Percentiles rank a stretch among this genome's conserved stretches.
These are phyloP conservation scores for Cylindrodendrum hubeiense DNA, from an alignment of 2,329 filamentous ascomycete species.

Conservation along the genomic window DNA sequence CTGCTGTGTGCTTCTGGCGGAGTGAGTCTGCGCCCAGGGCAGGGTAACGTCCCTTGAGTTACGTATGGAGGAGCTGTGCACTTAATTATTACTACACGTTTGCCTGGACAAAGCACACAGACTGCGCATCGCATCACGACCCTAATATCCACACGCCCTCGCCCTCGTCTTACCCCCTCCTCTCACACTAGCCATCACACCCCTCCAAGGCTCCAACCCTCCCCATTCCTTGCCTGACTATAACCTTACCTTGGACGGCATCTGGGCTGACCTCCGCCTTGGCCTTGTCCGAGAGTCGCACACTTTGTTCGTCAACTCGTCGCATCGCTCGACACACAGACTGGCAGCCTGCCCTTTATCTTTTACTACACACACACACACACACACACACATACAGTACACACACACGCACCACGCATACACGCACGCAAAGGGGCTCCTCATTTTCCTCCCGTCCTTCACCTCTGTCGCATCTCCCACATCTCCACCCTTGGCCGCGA, in stretches of 20 bases:
- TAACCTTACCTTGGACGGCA: slow-evolving; percentile 42
- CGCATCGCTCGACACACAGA: slow-evolving; percentile 18
- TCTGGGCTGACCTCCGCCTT: slow-evolving; percentile 39
- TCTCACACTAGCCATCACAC: slow-evolving; percentile 9
- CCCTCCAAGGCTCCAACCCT: slow-evolving; percentile 15
- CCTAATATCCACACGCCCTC: slow-evolving; percentile 10
- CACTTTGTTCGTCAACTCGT: slow-evolving; percentile 31
- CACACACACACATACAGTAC: not conserved
- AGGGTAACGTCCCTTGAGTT: too few relatives aligned
- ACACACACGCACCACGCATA: not conserved
- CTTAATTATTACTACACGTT: too few relatives aligned
- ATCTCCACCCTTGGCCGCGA: slow-evolving; percentile 20
- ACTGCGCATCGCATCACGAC: not conserved
- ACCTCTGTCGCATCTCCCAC: not conserved
- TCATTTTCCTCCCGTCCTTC: slow-evolving; percentile 11
- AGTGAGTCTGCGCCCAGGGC: not conserved
- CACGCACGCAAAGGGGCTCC: not conserved
- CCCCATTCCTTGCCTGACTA: slow-evolving; percentile 36
- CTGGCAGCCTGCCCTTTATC: slow-evolving; percentile 11
- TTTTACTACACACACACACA: slow-evolving; percentile 11
- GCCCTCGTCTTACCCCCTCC: slow-evolving; percentile 8
- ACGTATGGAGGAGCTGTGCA: not conserved
- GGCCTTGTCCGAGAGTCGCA: slow-evolving; percentile 31
- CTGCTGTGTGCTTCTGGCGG: not conserved
- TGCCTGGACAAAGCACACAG: not conserved